Conservation (phyloP, 106 monocot species). For the Dendrobium huoshanense region DNA sequence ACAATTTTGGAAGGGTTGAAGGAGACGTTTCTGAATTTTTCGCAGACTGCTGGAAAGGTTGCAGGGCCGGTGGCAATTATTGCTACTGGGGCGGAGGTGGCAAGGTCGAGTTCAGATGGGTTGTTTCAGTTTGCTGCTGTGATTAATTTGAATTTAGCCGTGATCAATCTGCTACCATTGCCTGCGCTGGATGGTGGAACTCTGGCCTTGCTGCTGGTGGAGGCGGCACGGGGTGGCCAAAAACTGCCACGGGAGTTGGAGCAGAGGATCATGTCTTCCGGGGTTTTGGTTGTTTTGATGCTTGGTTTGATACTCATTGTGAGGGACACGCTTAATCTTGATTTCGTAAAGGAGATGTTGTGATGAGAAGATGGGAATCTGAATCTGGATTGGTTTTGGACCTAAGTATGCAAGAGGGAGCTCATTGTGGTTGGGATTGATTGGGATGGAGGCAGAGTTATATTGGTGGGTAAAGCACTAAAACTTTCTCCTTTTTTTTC, state of each 20-base stretch:
- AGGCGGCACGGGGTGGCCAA: constrained; percentile 79
- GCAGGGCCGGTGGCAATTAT: constrained; percentile 95
- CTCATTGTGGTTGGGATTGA: background rate
- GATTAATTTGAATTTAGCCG: constrained; percentile 80
- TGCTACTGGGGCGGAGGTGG: constrained; percentile 87
- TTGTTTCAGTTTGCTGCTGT: constrained; percentile 88
- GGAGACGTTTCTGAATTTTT: constrained; percentile 84
- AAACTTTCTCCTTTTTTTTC: background rate
- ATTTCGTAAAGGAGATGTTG: constrained; percentile 90
- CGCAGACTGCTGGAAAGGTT: constrained; percentile 75
- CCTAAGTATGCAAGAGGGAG: background rate
- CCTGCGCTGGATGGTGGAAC: constrained; percentile 90
- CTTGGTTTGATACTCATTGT: constrained; percentile 83
- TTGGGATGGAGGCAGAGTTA: background rate
- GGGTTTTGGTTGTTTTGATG: constrained; percentile 57
- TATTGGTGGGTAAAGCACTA: background rate
- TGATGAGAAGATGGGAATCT: constrained; percentile 13
- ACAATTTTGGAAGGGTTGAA: constrained; percentile 75
- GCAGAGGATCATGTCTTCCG: constrained; percentile 86
- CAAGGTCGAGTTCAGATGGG: constrained; percentile 71
- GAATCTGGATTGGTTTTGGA: background rate
- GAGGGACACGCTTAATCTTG: constrained; percentile 81
- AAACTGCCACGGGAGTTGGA: constrained; percentile 87
- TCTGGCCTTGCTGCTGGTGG: constrained; percentile 65
- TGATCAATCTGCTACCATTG: constrained; percentile 84